Evolutionary conservation across 371 early-diverging fungal genomes (phyloP).

Genomic region (Apophysomyces ossiformis): DNA sequence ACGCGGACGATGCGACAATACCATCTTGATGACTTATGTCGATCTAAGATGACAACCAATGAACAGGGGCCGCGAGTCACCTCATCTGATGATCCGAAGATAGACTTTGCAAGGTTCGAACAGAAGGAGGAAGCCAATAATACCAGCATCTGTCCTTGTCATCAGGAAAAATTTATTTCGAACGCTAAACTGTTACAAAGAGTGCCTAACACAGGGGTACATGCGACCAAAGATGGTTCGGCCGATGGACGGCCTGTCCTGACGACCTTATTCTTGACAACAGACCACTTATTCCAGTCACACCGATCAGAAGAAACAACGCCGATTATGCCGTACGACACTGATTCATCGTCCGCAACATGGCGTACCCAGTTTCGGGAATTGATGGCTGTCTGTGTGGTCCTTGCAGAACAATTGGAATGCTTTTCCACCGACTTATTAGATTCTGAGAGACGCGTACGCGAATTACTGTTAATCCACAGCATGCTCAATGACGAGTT

Average conservation of each 20-base stretch:
- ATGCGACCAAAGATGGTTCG: background rate
- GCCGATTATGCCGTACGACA: constrained; percentile 19
- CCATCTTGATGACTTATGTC: constrained; percentile 18
- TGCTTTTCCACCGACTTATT: constrained; percentile 32
- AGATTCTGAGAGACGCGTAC: constrained; percentile 28
- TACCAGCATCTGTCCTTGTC: too few relatives aligned
- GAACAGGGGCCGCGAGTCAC: background rate
- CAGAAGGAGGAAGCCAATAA: too few relatives aligned
- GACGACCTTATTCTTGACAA: constrained; percentile 32
- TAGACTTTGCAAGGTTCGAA: too few relatives aligned
- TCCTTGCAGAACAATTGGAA: constrained; percentile 37
- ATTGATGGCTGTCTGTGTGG: constrained; percentile 32
- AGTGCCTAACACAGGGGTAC: background rate
- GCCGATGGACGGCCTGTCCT: background rate
- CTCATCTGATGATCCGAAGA: too few relatives aligned
- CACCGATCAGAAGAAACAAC: constrained; percentile 40
- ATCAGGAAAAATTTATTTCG: too few relatives aligned
- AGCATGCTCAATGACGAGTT: constrained; percentile 28
- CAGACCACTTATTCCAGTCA: constrained; percentile 42
- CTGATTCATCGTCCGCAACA: constrained; percentile 13
- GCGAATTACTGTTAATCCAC: constrained; percentile 28
- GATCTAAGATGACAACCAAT: background rate
- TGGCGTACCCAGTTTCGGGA: constrained; percentile 34
- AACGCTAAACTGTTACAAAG: background rate
- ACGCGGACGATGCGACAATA: constrained; percentile 22